Conservation (phyloP, 2,329 filamentous ascomycete genomes). For the Calonectria montana region DNA sequence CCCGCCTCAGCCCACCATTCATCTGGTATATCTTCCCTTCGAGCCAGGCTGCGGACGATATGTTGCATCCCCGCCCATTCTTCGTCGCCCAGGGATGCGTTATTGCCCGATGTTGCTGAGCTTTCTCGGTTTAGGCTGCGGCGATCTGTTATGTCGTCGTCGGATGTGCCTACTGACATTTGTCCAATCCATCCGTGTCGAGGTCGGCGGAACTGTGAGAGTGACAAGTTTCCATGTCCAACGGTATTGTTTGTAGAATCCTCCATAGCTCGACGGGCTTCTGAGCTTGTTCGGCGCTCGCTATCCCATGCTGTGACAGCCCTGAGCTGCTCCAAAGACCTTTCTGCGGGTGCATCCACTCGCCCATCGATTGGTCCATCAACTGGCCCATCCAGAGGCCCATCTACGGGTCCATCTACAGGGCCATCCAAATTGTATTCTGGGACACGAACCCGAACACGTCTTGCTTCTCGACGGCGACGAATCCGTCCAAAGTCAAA, state of each 20-base stretch:
- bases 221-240: constrained; percentile 14
- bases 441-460: constrained; percentile 32
- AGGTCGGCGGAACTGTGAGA: constrained; percentile 13
- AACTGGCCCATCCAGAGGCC: constrained; percentile 17
- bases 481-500: constrained; percentile 42
- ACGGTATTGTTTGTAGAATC: not conserved
- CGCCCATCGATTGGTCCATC: constrained; percentile 1
- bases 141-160: constrained; percentile 40
- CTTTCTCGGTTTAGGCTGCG: constrained; percentile 33
- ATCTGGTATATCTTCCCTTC: constrained; percentile 81
- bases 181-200: constrained; percentile 41
- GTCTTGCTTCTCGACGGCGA: constrained; percentile 29
- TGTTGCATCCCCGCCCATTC: constrained; percentile 73
- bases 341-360: not conserved
- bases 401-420: constrained; percentile 24
- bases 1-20: constrained; percentile 83
- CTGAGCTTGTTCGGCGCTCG: not conserved
- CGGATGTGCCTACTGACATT: constrained; percentile 41
- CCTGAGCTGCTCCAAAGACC: constrained; percentile 14
- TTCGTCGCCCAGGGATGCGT: constrained; percentile 48
- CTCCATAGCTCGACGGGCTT: constrained; percentile 3
- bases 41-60: constrained; percentile 77
- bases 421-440: constrained; percentile 30
- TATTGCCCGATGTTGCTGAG: constrained; percentile 31
- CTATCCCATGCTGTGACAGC: constrained; percentile 8